These are phyloP conservation scores for Colletotrichum camelliae DNA, from an alignment of 2,329 filamentous ascomycete species.

Conservation along the genomic window DNA sequence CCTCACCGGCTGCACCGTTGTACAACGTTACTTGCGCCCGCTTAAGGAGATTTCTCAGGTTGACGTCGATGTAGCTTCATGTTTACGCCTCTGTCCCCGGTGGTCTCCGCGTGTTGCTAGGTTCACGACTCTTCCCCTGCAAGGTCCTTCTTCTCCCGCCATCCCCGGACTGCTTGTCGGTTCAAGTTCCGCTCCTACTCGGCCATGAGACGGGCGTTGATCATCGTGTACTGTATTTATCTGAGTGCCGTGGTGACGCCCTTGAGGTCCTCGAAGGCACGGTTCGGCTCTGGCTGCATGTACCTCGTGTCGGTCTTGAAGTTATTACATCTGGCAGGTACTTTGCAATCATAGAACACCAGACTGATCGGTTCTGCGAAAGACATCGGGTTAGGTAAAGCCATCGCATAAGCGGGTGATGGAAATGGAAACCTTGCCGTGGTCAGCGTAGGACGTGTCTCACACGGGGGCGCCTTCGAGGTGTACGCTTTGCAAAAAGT, in stretches of 20 bases:
- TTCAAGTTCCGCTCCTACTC: no score
- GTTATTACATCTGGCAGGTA: rapidly evolving
- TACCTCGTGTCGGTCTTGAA: no score
- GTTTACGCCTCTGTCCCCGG: background rate
- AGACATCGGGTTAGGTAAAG: rapidly evolving
- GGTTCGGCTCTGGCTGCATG: no score
- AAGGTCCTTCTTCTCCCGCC: no score
- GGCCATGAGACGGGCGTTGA: no score
- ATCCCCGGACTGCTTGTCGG: no score
- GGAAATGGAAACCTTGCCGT: rapidly evolving
- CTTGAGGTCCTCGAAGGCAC: no score
- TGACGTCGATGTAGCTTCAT: background rate
- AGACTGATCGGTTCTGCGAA: rapidly evolving
- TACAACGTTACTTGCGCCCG: rapidly evolving
- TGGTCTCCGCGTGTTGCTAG: background rate
- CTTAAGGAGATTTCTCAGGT: background rate
- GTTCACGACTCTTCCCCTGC: no score
- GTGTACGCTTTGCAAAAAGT: rapidly evolving
- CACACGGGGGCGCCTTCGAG: background rate
- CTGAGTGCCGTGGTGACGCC: no score
- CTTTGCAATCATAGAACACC: background rate
- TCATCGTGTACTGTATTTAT: no score
- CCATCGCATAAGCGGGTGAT: background rate
- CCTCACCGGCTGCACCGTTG: no score
- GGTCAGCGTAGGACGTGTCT: rapidly evolving